These are phyloP conservation scores for Nidularia pulvinata DNA, from an alignment of 768 basidiomycete species.

Conservation along the genomic window DNA sequence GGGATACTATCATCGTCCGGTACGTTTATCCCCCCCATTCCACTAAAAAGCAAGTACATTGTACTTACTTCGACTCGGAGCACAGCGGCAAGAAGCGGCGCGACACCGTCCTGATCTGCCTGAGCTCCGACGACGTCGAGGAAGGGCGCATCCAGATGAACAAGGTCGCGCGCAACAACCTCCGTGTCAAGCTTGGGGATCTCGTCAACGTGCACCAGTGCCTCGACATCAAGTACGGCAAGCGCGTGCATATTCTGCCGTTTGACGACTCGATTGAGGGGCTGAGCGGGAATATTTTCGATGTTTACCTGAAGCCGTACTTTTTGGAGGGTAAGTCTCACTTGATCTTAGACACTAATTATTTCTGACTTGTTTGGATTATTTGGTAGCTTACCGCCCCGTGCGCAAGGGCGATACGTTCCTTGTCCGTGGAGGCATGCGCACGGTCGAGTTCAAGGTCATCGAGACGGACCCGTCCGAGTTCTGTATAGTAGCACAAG, in stretches of 20 bases:
- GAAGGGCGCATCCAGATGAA: conserved; percentile 99
- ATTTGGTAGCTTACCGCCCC: conserved; percentile 76
- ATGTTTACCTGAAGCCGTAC: conserved; percentile 98
- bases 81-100: conserved; percentile 94
- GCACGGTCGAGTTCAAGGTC: conserved; percentile 99
- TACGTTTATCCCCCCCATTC: conserved; percentile 28
- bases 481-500: conserved; percentile 98
- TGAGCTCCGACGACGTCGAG: conserved; percentile 95
- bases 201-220: conserved; percentile 96
- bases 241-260: conserved; percentile 94
- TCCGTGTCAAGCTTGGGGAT: conserved; percentile 97
- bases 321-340: conserved; percentile 83
- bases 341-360: background rate
- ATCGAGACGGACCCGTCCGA: conserved; percentile 98
- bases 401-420: conserved; percentile 98
- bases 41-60: background rate
- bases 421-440: conserved; percentile 98
- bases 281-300: conserved; percentile 97
- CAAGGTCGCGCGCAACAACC: conserved; percentile 99
- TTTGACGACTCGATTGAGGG: conserved; percentile 99
- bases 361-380: conserved; percentile 4
- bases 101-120: conserved; percentile 96
- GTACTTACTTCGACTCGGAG: background rate
- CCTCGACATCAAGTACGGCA: conserved; percentile 98
- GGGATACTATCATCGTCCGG: conserved; percentile 96